Evolutionary conservation across 345 rosid species (phyloP).

Genomic region (Eucalyptus cloeziana): DNA sequence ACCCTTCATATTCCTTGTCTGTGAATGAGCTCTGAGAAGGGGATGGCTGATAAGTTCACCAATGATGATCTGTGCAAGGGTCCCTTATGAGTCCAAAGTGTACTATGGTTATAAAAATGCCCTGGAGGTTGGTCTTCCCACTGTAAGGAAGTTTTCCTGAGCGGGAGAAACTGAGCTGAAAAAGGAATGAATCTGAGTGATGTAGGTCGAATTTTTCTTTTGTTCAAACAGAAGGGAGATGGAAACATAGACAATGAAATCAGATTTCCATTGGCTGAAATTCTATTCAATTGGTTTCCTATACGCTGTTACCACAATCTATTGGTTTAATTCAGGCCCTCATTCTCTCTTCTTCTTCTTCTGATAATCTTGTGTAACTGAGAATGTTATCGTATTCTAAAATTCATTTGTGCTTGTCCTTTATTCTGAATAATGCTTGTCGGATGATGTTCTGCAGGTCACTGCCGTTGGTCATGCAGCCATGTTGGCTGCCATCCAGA

Average conservation of each 20-base stretch:
- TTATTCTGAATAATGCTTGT: not conserved
- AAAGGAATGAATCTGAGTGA: not conserved
- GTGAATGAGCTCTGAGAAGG: not conserved
- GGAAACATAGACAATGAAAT: not conserved
- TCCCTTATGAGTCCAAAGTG: not conserved
- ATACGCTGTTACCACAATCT: not conserved
- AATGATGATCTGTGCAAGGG: not conserved
- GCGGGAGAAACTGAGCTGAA: not conserved
- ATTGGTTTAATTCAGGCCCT: not conserved
- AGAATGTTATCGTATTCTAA: not conserved
- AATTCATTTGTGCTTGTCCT: not conserved
- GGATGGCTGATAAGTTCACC: not conserved
- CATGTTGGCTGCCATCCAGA: slow-evolving; percentile 90
- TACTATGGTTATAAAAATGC: not conserved
- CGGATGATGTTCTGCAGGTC: slow-evolving; percentile 29
- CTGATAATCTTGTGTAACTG: not conserved
- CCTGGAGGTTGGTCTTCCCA: not conserved
- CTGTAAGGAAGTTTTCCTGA: not conserved
- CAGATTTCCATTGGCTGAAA: not conserved
- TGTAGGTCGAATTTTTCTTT: not conserved
- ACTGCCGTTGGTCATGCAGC: slow-evolving; percentile 99
- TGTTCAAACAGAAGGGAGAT: not conserved
- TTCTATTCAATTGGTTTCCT: not conserved
- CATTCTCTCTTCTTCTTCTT: not conserved
- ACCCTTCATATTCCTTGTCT: not conserved